Base-by-base conservation (phyloP, 106 monocot genomes). In the Gastrodia elata region DNA sequence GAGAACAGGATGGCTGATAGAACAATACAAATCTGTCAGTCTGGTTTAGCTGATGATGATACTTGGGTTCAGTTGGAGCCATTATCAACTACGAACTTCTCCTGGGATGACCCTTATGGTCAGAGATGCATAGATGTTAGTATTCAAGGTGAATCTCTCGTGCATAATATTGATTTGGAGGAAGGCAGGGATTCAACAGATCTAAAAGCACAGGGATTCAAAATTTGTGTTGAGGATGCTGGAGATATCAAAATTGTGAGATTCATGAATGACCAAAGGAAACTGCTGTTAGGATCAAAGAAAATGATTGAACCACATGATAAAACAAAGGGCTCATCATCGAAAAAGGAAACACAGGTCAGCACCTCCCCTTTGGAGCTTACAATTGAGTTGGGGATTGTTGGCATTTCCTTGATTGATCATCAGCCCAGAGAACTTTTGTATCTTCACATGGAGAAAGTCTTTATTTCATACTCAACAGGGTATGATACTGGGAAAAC, bases 401-500 rank as follows among this genome's bases (percentile, higher is more conserved):
- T 98, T 41, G 93, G 98, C 0, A 48, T 91, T 55, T 98, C 93
- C 73, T 71, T 98, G 68, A 85, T 98, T 71, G 98, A 98, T 79
- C 88, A 98, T 80, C 91, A 78, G 75, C 93, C 98, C 68, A 82
- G 80, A 71, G 98, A 98, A 71, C 80, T 98, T 11, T 69, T 98
- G 59, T 98, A 91, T 82, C 83, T 98, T 39, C 82, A 85, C 68
- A 78, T 98, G 79, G 84, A 98, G 74, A 93, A 77, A 76, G 81
- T 98, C 52, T 98, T 88, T 75, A 56, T 91, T 68, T 93, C 98
- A 65, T 98, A 93, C 77, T 86, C 82, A 33, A 87, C 83, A 34
- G 87, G 91, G 35, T 91, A 88, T 77, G 83, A 90, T 84, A 78
- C 77, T 30, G 91, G 91, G 49, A 85, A 76, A 72, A 88, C 88